Conservation (phyloP, 1,284 basidiomycete species). For the Irpex rosettiformis region DNA sequence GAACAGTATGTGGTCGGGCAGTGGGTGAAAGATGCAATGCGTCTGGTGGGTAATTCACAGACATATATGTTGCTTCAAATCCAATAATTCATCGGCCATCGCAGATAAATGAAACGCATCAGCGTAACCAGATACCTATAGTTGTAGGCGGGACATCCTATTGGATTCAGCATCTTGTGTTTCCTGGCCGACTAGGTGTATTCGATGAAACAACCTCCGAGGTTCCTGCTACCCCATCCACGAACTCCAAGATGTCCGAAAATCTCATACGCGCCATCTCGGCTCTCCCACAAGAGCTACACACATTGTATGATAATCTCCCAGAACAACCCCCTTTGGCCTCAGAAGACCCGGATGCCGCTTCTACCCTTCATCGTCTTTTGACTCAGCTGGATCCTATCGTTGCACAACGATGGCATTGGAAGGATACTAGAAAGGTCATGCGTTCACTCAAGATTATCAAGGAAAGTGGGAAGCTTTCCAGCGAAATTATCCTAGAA, state of each 20-base stretch:
- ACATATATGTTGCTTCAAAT: neutral
- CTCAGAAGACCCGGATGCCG: constrained; percentile 46
- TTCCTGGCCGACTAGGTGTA: constrained; percentile 64
- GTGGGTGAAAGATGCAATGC: constrained; percentile 78
- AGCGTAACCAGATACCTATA: constrained; percentile 70
- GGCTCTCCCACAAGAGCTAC: constrained; percentile 44
- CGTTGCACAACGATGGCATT: constrained; percentile 90
- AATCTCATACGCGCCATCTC: constrained; percentile 37
- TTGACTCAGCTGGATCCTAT: constrained; percentile 70
- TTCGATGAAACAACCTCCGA: constrained; percentile 18
- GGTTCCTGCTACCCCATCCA: neutral
- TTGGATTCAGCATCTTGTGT: constrained; percentile 93
- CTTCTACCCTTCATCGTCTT: constrained; percentile 64
- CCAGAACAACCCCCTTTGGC: constrained; percentile 52
- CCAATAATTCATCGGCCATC: neutral
- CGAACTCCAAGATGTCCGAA: constrained; percentile 26
- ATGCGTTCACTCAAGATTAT: constrained; percentile 79
- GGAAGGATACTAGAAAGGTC: constrained; percentile 91
- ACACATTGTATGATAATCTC: constrained; percentile 48
- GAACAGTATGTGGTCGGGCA: constrained; percentile 86
- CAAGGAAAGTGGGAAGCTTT: constrained; percentile 62
- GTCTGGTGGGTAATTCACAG: constrained; percentile 46
- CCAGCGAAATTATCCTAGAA: constrained; percentile 68
- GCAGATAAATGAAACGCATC: constrained; percentile 74
- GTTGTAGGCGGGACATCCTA: constrained; percentile 96